Conservation (phyloP, 2,329 filamentous ascomycete genomes). For the Colletotrichum salicis region DNA sequence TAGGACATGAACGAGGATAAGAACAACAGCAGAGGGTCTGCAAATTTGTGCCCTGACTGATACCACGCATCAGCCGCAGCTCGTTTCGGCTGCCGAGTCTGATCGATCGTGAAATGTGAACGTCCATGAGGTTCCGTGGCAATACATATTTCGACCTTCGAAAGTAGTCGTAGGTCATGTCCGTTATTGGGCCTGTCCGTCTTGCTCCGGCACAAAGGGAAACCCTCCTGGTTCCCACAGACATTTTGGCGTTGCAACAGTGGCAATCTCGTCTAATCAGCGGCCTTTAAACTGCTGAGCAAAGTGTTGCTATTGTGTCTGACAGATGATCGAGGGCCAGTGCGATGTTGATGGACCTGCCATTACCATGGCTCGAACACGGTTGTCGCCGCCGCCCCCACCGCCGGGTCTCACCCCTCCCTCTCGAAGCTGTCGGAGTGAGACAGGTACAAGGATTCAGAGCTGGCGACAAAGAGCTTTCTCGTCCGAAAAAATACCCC, state of each 20-base stretch:
- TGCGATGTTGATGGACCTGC: constrained; percentile 8
- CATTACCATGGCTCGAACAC: neutral
- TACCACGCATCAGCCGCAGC: constrained; percentile 2
- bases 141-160: neutral
- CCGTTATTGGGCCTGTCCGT: neutral
- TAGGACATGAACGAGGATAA: neutral
- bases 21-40: constrained; percentile 4
- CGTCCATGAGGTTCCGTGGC: neutral
- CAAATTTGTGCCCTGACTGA: constrained; percentile 11
- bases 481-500: neutral
- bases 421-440: constrained; percentile 6
- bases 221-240: neutral
- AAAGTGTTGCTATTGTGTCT: neutral
- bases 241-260: neutral
- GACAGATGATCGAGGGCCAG: constrained; percentile 8
- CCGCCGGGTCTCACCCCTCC: neutral
- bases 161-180: neutral
- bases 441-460: constrained; percentile 17
- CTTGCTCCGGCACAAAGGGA: neutral
- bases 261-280: neutral
- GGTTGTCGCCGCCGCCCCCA: constrained; percentile 6
- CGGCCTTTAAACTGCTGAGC: neutral
- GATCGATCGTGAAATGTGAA: constrained; percentile 11
- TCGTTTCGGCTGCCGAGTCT: constrained; percentile 14
- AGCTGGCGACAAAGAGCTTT: constrained; percentile 8